Evolutionary conservation across 2,329 filamentous ascomycete species (phyloP).

Genomic region (Arthrobotrys entomopaga): DNA sequence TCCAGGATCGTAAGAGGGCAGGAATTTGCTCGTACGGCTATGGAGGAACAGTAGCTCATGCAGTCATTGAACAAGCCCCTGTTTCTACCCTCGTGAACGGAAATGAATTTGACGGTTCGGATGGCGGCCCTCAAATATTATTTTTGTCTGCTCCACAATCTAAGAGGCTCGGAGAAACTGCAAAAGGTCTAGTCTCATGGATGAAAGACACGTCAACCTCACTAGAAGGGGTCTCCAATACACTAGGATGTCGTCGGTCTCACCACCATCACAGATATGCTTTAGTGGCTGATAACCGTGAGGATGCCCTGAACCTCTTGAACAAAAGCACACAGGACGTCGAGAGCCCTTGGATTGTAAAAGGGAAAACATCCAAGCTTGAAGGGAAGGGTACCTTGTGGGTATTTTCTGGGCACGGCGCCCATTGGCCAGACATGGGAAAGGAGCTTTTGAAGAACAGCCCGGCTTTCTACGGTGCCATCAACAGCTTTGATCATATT

Average conservation of each 20-base stretch:
- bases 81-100: background rate
- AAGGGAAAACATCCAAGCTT: conserved; percentile 1
- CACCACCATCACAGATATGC: background rate
- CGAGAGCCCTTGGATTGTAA: background rate
- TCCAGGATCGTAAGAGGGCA: conserved; percentile 55
- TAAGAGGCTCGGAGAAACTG: background rate
- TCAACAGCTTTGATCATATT: background rate
- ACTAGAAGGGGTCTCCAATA: background rate
- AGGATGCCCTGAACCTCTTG: background rate
- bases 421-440: conserved; percentile 65
- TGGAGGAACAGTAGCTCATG: conserved; percentile 65
- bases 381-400: conserved; percentile 55
- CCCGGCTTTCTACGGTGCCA: conserved; percentile 13
- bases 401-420: conserved; percentile 65
- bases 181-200: background rate
- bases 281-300: background rate
- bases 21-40: conserved; percentile 65
- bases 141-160: background rate
- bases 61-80: conserved; percentile 61
- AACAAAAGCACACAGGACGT: background rate
- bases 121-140: background rate
- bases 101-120: background rate
- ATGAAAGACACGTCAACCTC: background rate
- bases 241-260: background rate
- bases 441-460: conserved; percentile 60